These are phyloP conservation scores for Globisporangium cylindrosporum DNA, from an alignment of 352 stramenopile species.

Conservation along the genomic window DNA sequence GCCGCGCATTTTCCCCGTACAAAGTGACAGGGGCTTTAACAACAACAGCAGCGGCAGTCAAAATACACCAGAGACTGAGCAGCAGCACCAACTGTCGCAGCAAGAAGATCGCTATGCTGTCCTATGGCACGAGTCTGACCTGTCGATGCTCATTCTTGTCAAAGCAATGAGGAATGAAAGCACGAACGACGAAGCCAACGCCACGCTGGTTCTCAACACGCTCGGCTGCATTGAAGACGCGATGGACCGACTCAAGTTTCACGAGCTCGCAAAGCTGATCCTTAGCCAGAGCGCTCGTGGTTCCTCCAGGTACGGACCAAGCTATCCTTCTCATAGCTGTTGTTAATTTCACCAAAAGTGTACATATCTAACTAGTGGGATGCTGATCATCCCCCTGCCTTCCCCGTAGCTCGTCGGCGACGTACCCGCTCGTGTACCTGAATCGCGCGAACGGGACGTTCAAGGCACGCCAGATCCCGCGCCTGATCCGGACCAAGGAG, in stretches of 20 bases:
- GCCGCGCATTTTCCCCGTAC: constrained; percentile 31
- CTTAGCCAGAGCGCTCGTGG: constrained; percentile 18
- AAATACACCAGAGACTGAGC: background rate
- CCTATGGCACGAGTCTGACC: constrained; percentile 52
- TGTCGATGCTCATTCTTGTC: constrained; percentile 46
- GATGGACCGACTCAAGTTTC: constrained; percentile 26
- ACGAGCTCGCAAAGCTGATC: constrained; percentile 35
- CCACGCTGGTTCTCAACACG: constrained; percentile 5
- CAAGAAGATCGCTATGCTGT: constrained; percentile 15
- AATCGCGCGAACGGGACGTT: constrained; percentile 59
- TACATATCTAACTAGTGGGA: background rate
- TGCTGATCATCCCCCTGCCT: background rate
- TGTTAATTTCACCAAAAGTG: background rate
- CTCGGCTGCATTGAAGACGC: constrained; percentile 12
- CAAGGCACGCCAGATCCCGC: constrained; percentile 43
- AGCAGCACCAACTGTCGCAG: background rate
- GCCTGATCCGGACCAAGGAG: constrained; percentile 51
- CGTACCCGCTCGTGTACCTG: constrained; percentile 50
- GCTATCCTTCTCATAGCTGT: background rate
- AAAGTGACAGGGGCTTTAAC: background rate
- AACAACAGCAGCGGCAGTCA: background rate
- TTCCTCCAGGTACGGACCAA: constrained; percentile 4
- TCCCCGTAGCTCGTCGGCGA: constrained; percentile 1
- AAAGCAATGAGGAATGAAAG: constrained; percentile 20
- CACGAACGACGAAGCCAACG: background rate